Evolutionary conservation across 805 yeast species (phyloP), one percentile per base, ranked within the genome.

Genomic region (Saccharomycopsis sp.): DNA sequence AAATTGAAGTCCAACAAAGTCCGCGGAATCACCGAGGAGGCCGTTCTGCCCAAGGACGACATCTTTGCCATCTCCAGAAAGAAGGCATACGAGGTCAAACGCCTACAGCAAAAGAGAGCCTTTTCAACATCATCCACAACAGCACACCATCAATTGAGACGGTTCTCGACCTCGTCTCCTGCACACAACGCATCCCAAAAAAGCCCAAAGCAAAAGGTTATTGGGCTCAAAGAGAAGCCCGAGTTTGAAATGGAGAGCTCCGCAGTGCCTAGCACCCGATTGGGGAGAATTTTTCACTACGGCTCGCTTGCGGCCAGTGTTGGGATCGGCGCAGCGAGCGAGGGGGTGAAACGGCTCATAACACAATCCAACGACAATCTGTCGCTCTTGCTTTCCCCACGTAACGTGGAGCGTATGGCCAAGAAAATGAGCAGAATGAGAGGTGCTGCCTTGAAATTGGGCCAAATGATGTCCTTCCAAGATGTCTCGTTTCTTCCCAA

Each of bases 381-480:
- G 5, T 71, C 79, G 1, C 68, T 90, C 50, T 75, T 95, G 1
- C 75, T 94, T 64, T 85, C 89, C 2, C 91, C 96, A 4, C 79
- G 81, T 16, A 94, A 92, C 70, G 84, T 94, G 50, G 97, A 92
- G 65, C 72, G 95, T 55, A 82, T 94, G 75, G 96, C 96, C 12
- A 83, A 82, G 65, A 91, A 90, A 69, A 83, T 94, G 65, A 82
- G 94, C 54, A 84, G 89, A 67, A 94, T 94, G 99, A 80, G 99
- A 67, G 99, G 99, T n/a, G 99, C 98, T 1, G 99, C 99, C 2
- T 76, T 94, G 67, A 94, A 94, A 68, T 80, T 94, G 57, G 99
- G 99, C n/a, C 99, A 94, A 72, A 82, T 94, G 87, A 74, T 94
- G 71, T 89, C 97, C 1, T 92, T 94, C 70, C 99, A 94, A 71